These are phyloP conservation scores for Mycena leptocephala DNA, from an alignment of 768 basidiomycete genomes.

Conservation along the genomic window DNA sequence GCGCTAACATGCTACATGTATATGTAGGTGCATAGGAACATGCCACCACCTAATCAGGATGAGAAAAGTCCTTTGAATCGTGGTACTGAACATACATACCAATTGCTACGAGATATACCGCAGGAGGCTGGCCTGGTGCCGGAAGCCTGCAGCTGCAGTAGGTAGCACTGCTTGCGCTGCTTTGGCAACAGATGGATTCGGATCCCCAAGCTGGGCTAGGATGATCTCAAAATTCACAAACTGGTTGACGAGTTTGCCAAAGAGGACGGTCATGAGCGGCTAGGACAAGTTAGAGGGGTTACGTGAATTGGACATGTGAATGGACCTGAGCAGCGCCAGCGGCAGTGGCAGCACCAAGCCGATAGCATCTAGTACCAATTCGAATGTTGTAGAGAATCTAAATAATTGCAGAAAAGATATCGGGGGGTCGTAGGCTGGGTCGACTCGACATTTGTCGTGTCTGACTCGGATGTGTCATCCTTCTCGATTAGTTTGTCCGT, in stretches of 20 bases:
- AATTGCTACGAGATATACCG: slow-evolving; percentile 77
- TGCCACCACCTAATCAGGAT: slow-evolving; percentile 64
- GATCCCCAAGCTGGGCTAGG: too few relatives aligned
- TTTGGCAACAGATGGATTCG: too few relatives aligned
- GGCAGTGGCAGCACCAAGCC: slow-evolving; percentile 83
- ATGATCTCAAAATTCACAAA: slow-evolving; percentile 74
- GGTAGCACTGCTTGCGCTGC: slow-evolving; percentile 49
- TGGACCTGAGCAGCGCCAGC: slow-evolving; percentile 92
- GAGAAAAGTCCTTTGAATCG: not conserved
- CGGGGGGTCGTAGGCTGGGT: slow-evolving; percentile 50
- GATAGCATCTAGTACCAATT: slow-evolving; percentile 77
- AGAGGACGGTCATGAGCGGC: slow-evolving; percentile 89
- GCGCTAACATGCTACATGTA: too few relatives aligned
- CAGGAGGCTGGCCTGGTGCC: slow-evolving; percentile 68
- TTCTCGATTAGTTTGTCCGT: too few relatives aligned
- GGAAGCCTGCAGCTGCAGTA: slow-evolving; percentile 64
- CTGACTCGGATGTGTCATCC: slow-evolving; percentile 47
- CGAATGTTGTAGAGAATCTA: slow-evolving; percentile 80
- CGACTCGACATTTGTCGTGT: slow-evolving; percentile 46
- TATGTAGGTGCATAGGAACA: slow-evolving; percentile 87
- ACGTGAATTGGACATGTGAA: too few relatives aligned
- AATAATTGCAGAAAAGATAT: slow-evolving; percentile 26
- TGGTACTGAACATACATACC: slow-evolving; percentile 43
- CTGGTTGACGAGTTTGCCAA: slow-evolving; percentile 84
- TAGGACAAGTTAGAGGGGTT: slow-evolving; percentile 48